Conservation (phyloP, 805 yeast genomes). For the Myxozyma lipomycoides region DNA sequence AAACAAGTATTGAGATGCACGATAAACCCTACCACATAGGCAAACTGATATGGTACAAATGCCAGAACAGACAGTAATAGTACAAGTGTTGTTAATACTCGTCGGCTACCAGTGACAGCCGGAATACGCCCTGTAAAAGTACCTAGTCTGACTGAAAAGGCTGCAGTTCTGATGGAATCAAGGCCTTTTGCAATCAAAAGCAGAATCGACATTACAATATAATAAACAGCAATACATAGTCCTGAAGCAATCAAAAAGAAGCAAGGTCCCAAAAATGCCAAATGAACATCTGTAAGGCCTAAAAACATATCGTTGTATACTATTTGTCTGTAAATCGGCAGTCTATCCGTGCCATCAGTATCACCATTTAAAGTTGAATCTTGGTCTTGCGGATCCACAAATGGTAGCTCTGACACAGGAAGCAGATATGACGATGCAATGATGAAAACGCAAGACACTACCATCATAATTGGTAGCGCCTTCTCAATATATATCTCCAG, state of each 20-base stretch:
- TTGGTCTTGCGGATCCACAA: slow-evolving; percentile 40
- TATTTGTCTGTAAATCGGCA: slow-evolving; percentile 34
- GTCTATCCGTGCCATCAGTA: not conserved
- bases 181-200: slow-evolving; percentile 4
- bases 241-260: slow-evolving; percentile 49
- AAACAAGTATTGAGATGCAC: slow-evolving; percentile 57
- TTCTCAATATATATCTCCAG: slow-evolving; percentile 34
- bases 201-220: slow-evolving; percentile 3
- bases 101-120: slow-evolving; percentile 11
- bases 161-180: not conserved
- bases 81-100: slow-evolving; percentile 21
- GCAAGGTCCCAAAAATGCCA: slow-evolving; percentile 58
- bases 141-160: not conserved
- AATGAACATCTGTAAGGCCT: slow-evolving; percentile 56
- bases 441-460: slow-evolving; percentile 26
- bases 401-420: slow-evolving; percentile 37
- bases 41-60: slow-evolving; percentile 79
- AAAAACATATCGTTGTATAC: slow-evolving; percentile 54
- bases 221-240: slow-evolving; percentile 37
- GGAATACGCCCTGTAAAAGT: not conserved
- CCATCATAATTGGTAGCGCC: slow-evolving; percentile 33
- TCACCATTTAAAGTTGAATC: not conserved
- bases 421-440: slow-evolving; percentile 34
- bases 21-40: slow-evolving; percentile 55
- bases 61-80: slow-evolving; percentile 50